Conservation (phyloP, 192 early-diverging fungal species). For the Gorgonomyces haynaldii region DNA sequence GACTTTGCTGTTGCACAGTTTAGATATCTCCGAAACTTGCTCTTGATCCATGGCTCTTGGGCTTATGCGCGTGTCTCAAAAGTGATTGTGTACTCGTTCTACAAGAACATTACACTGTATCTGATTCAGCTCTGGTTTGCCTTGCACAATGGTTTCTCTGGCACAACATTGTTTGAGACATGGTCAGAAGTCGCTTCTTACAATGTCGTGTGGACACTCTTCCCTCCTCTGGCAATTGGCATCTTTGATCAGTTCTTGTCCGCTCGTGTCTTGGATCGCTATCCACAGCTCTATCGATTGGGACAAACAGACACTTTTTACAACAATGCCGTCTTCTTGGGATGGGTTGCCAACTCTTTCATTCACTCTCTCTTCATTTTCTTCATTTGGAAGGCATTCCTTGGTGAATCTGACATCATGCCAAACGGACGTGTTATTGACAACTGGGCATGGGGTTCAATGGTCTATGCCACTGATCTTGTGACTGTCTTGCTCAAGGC, state of each 20-base stretch:
- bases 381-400: slow-evolving; percentile 36
- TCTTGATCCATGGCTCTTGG: slow-evolving; percentile 97
- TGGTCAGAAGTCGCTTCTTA: slow-evolving; percentile 88
- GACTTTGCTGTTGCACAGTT: slow-evolving; percentile 99
- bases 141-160: slow-evolving; percentile 91
- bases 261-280: slow-evolving; percentile 86
- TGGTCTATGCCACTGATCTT: slow-evolving; percentile 69
- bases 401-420: slow-evolving; percentile 47
- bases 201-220: slow-evolving; percentile 85
- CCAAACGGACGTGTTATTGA: slow-evolving; percentile 52
- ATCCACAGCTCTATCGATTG: slow-evolving; percentile 86
- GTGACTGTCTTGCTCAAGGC: slow-evolving; percentile 75
- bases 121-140: slow-evolving; percentile 96
- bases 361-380: slow-evolving; percentile 78
- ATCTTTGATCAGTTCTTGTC: slow-evolving; percentile 94
- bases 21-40: slow-evolving; percentile 81
- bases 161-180: slow-evolving; percentile 90
- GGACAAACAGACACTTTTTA: slow-evolving; percentile 49
- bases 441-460: slow-evolving; percentile 75
- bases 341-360: slow-evolving; percentile 83
- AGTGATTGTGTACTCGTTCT: slow-evolving; percentile 93
- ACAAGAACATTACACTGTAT: slow-evolving; percentile 98
- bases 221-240: slow-evolving; percentile 87
- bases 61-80: slow-evolving; percentile 90
- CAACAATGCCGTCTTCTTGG: slow-evolving; percentile 84